A percentile compares a stretch with the other conserved stretches of the same genome.
Conservation (phyloP, 2,329 filamentous ascomycete genomes). For the Penicillium sp. region DNA sequence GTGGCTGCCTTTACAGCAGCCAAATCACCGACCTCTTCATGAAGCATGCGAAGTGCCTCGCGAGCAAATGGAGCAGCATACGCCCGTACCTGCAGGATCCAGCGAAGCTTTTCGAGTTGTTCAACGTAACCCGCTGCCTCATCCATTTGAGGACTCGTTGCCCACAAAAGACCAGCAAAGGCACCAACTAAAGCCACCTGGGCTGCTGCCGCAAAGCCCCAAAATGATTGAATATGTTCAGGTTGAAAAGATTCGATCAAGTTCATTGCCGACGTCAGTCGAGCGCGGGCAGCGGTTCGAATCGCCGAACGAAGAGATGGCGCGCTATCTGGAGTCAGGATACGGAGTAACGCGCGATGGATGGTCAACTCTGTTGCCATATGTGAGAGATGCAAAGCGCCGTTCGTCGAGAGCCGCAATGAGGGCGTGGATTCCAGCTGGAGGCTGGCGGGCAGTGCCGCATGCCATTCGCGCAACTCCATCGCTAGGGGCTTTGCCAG, state of each 20-base stretch:
- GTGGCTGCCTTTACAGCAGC: neutral
- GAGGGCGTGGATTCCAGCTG: conserved; percentile 5
- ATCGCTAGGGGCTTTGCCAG: conserved; percentile 12
- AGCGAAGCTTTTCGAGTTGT: neutral
- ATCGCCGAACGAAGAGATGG: neutral
- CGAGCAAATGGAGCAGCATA: neutral
- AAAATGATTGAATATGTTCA: neutral
- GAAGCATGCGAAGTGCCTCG: neutral
- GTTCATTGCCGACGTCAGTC: neutral
- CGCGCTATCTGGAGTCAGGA: neutral
- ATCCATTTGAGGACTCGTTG: neutral
- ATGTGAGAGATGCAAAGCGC: neutral
- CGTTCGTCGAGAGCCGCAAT: neutral
- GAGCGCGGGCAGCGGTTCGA: neutral
- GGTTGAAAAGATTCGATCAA: neutral
- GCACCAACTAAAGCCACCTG: neutral
- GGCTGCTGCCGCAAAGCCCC: neutral
- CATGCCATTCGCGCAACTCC: conserved; percentile 14
- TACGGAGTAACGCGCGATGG: neutral
- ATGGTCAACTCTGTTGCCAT: neutral
- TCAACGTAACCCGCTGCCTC: neutral
- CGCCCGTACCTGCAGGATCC: neutral
- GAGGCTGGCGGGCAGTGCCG: conserved; percentile 5
- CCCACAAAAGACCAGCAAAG: neutral
- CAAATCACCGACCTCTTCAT: neutral